Conservation (phyloP, 2,329 filamentous ascomycete genomes). For the Juglanconis juglandina region DNA sequence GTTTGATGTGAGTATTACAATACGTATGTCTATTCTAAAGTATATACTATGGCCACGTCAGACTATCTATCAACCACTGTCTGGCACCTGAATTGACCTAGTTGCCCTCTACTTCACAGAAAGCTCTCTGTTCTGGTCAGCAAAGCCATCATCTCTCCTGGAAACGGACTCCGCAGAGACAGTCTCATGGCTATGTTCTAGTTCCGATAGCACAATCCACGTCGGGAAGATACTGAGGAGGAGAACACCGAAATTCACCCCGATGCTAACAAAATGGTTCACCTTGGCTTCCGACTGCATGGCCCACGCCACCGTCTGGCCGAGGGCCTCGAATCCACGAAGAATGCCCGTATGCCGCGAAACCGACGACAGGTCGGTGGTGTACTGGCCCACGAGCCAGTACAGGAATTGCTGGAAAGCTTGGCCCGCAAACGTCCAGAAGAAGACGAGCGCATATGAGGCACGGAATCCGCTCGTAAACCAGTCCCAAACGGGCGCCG, state of each 20-base stretch:
- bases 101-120: not conserved
- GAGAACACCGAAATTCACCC: constrained; percentile 29
- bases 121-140: not conserved
- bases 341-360: constrained; percentile 30
- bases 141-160: not conserved
- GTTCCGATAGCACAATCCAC: constrained; percentile 29
- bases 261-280: constrained; percentile 31
- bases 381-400: constrained; percentile 31
- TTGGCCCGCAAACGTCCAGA: constrained; percentile 56
- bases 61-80: too few species aligned
- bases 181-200: constrained; percentile 27
- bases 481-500: constrained; percentile 30
- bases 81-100: not conserved
- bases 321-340: constrained; percentile 29
- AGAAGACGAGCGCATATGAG: constrained; percentile 60
- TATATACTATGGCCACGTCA: too few species aligned
- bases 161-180: not conserved
- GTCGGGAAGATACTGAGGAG: constrained; percentile 28
- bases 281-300: constrained; percentile 30
- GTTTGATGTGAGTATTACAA: too few species aligned
- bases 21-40: too few species aligned
- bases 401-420: constrained; percentile 32
- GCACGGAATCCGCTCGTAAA: constrained; percentile 52
- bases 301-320: constrained; percentile 32
- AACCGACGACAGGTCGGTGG: constrained; percentile 28